Evolutionary conservation across 129 eudicot genomes (phyloP), one percentile per base, ranked within the genome.

Genomic region (Gnaphalium uliginosum): DNA sequence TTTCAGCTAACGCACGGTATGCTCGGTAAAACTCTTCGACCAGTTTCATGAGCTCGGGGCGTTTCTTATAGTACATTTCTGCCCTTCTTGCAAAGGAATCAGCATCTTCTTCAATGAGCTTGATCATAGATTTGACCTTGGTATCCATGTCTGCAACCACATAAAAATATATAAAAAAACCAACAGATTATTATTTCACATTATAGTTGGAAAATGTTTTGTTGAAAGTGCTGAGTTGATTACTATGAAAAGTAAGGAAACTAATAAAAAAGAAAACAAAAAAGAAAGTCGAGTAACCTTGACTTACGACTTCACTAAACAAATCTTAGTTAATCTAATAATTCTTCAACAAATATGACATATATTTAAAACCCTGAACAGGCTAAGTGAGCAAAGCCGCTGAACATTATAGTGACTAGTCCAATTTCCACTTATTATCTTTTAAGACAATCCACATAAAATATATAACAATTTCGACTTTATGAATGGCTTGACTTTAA

Each of bases 61-160:
- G 88, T 74, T 95, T 95, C 81, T 91, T 91, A 58, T 90, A 95
- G 86, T 95, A 95, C 99, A 95, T 95, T 68, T 95, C 99, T 1
- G 99, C 99, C 85, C 99, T 87, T 68, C 96, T 81, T 72, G 99
- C 99, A 82, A 95, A 95, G 23, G 99, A 95, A 86, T 95, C 99
- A 26, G 99, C 99, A 82, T 95, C 99, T 78, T 91, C 99, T 83
- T 95, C 97, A 18, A 95, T 86, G 51, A 95, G 89, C 76, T 91
- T 95, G 86, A 95, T 95, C 97, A 95, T 95, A 11, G 90, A 78
- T 81, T 95, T 95, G 21, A 95, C 96, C 78, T 95, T 95, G 66
- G 80, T 69, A 78, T 95, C 99, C 92, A 92, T 92, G 73, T 89
- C 98, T 92, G 79, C 64, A 76, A 53, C 53, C 24, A 64, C 54